Evolutionary conservation across 805 yeast species (phyloP).

Genomic region (Blastobotrys mokoenaii): DNA sequence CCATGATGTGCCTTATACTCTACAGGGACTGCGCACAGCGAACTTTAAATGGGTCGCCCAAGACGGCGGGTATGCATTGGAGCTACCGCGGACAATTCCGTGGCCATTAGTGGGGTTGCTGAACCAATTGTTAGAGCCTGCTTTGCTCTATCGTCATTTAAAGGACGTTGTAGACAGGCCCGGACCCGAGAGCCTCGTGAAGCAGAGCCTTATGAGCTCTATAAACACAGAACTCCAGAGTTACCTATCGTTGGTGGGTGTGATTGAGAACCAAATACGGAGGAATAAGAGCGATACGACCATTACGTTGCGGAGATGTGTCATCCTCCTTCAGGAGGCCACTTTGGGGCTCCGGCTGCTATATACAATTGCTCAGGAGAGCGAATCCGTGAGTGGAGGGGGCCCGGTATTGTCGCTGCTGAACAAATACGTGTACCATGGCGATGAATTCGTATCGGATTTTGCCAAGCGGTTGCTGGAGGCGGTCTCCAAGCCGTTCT

Average conservation of each 20-base stretch:
- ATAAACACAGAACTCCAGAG: constrained; percentile 35
- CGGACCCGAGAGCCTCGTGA: constrained; percentile 38
- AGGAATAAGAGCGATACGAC: constrained; percentile 24
- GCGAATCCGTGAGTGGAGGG: constrained; percentile 34
- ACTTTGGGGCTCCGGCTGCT: constrained; percentile 52
- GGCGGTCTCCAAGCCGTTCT: constrained; percentile 49
- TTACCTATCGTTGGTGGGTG: constrained; percentile 38
- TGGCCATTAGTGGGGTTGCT: constrained; percentile 50
- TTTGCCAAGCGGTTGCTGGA: constrained; percentile 39
- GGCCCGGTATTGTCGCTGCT: constrained; percentile 49
- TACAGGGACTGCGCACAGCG: constrained; percentile 25
- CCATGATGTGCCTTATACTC: constrained; percentile 24
- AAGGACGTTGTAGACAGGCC: constrained; percentile 25
- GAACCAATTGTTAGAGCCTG: constrained; percentile 59
- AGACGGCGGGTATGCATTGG: constrained; percentile 6
- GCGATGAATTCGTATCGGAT: constrained; percentile 46
- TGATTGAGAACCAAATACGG: constrained; percentile 33
- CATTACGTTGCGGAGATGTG: constrained; percentile 27
- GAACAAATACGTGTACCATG: constrained; percentile 45
- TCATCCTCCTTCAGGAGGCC: constrained; percentile 40
- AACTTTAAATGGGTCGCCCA: constrained; percentile 14
- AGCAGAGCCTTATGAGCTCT: constrained; percentile 50
- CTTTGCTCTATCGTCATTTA: constrained; percentile 44
- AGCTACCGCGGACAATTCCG: constrained; percentile 31
- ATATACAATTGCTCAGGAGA: constrained; percentile 33